Evolutionary conservation across 2,329 filamentous ascomycete genomes (phyloP), one percentile per base, ranked within the genome.

Genomic region (Pseudogymnoascus sp.): DNA sequence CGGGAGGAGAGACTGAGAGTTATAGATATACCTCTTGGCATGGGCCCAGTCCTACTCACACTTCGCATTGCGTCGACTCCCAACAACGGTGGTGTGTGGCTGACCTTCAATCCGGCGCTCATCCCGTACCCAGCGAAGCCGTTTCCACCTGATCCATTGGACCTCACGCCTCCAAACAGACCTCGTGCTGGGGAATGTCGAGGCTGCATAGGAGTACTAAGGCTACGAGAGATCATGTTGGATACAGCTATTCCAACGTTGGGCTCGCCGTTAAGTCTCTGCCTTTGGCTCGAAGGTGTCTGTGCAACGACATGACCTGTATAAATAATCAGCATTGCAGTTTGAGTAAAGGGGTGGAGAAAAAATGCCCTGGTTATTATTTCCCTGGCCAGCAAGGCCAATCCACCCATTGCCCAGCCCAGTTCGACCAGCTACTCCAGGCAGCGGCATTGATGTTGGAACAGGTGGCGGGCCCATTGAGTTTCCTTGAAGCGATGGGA

Each of bases 51-150:
- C 51, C 51, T 34, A 13, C 51, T 57, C 16, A 57, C 14, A 57
- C 51, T 57, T 14, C 51, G 51, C 25, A 57, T 57, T 2, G 28
- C 51, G 2, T 57, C 51, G 11, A 57, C 51, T 34, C 51, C 28
- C 28, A 19, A 5, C 28, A 19, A 5, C 4, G 65, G 65, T 28
- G 63, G 45, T 60, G 71, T 68, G 60, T 73, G 71, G 61, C 73
- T 73, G 23, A 73, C 71, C 67, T 74, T 75, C 16, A 74, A 63
- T 51, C 73, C 73, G 43, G 73, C 73, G 62, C 72, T 74, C 71
- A 75, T 71, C 19, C 73, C 73, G 64, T 74, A 74, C 6, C 72
- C 72, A 37, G 68, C 65, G 36, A 74, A 71, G 1, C 71, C 69
- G 61, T 65, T 64, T 25, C 60, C 34, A 43, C 64, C 64, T 16